phyloP scores from a whole-genome alignment of 495 filamentous ascomycete species.

The Penicillium fimorum region DNA sequence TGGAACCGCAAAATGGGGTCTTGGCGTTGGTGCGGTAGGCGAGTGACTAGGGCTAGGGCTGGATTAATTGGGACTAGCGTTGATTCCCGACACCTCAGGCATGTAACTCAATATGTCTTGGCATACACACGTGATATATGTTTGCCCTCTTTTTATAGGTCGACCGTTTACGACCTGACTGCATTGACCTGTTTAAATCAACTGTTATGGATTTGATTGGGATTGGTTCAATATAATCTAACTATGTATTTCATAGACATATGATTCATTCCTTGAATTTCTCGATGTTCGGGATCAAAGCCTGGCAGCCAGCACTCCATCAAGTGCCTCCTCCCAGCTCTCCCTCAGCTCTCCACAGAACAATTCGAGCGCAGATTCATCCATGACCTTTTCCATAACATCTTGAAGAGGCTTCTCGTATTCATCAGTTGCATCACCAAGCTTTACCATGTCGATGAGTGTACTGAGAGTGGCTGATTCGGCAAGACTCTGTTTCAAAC shows the following conservation, averaged over 20 bases:
- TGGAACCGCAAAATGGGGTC: conserved; percentile 34
- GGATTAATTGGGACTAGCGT: conserved; percentile 21
- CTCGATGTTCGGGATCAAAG: conserved; percentile 19
- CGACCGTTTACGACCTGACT: background rate
- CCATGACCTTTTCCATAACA: conserved; percentile 34
- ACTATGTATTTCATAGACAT: background rate
- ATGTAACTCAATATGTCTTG: background rate
- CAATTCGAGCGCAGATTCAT: conserved; percentile 38
- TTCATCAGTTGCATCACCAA: conserved; percentile 24
- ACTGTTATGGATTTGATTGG: background rate
- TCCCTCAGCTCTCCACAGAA: conserved; percentile 47
- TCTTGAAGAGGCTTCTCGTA: conserved; percentile 32
- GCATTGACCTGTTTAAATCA: background rate
- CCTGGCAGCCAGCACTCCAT: conserved; percentile 37
- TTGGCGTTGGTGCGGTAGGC: conserved; percentile 40
- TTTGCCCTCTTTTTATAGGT: conserved; percentile 5
- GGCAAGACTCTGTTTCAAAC: conserved; percentile 37
- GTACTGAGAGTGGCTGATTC: conserved; percentile 39
- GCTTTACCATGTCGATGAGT: conserved; percentile 37
- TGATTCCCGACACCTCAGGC: conserved; percentile 7
- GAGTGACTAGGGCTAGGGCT: conserved; percentile 34
- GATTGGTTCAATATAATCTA: background rate
- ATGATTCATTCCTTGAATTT: background rate
- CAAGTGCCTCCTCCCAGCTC: conserved; percentile 48
- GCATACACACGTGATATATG: background rate